phyloP scores from a whole-genome alignment of 2,329 filamentous ascomycete genomes.

The Cladosporium sp. region DNA sequence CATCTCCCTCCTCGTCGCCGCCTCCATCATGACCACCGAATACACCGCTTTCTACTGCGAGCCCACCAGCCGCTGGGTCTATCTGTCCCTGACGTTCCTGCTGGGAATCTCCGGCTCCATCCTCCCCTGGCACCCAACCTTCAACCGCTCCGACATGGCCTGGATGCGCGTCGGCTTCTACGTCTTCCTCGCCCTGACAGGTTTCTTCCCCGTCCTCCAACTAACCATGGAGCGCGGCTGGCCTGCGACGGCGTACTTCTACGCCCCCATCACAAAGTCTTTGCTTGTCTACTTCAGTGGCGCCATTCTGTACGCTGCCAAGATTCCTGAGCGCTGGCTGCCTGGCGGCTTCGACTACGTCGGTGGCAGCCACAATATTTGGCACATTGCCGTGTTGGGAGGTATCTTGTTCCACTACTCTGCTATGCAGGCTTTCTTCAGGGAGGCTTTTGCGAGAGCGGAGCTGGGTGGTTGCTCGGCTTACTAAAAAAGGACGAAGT shows the following conservation, averaged over 20 bases:
- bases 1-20: conserved; percentile 89
- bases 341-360: conserved; percentile 94
- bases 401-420: conserved; percentile 97
- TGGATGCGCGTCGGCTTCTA: conserved; percentile 93
- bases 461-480: conserved; percentile 24
- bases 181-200: conserved; percentile 78
- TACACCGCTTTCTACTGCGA: conserved; percentile 99
- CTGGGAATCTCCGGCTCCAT: conserved; percentile 85
- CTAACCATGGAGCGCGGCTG: conserved; percentile 71
- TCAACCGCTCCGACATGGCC: conserved; percentile 88
- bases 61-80: conserved; percentile 76
- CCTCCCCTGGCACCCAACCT: conserved; percentile 90
- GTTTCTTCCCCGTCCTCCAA: conserved; percentile 84
- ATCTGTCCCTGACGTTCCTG: conserved; percentile 75
- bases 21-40: conserved; percentile 96
- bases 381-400: conserved; percentile 90
- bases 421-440: conserved; percentile 94
- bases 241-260: conserved; percentile 84
- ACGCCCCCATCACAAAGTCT: conserved; percentile 80
- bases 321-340: conserved; percentile 87
- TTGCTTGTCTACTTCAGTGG: conserved; percentile 80
- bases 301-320: conserved; percentile 82
- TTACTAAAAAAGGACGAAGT: conserved; percentile 19
- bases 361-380: conserved; percentile 93
- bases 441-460: conserved; percentile 43